Evolutionary conservation across 352 stramenopile genomes (phyloP), one percentile per base, ranked within the genome.

Genomic region (Saprolegnia parasitica): DNA sequence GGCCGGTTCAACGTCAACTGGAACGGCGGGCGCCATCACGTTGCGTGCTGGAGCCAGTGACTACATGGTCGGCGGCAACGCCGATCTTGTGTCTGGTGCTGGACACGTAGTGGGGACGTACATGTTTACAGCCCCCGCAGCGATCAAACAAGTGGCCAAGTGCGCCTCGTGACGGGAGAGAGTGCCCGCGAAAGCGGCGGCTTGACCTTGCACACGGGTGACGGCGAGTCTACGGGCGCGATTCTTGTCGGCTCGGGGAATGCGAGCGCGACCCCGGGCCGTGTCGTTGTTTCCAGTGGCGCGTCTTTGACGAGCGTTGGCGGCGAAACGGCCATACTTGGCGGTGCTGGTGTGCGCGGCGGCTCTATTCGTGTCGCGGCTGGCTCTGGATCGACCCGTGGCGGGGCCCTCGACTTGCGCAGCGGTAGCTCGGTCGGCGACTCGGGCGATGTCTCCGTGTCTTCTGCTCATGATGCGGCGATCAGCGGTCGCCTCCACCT

Each of bases 181-280:
- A 55, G 47, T 5, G 60, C 60, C 15, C 26, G 9, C 4, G 11
- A 4, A n/a, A 67, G 42, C 26, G 60, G 60, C 13, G 6, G 20
- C 5, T 42, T 67, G 20, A 39, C 60, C 13, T 37, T 67, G 42
- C 16, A 16, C 13, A 67, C 60, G 3, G 60, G 60, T 37, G 42
- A 15, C n/a, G 37, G 23, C 10, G 26, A 55, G 6, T 29, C 42
- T 9, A 54, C 57, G 24, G 47, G 47, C n/a, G n/a, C 47, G 47
- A 55, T 55, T 55, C n/a, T 29, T 29, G n/a, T 55, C 2, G 24
- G 24, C n/a, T 55, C 47, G 5, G 47, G 47, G n/a, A 55, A 55
- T 55, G 47, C 47, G 5, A 29, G 2, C 24, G n/a, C n/a, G 5
- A 29, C 47, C 2, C 47, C 47, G n/a, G 47, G 47, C 24, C n/a